Evolutionary conservation across 352 stramenopile species (phyloP), one percentile per base, ranked within the genome.

Genomic region (Thalassiosira exigua): DNA sequence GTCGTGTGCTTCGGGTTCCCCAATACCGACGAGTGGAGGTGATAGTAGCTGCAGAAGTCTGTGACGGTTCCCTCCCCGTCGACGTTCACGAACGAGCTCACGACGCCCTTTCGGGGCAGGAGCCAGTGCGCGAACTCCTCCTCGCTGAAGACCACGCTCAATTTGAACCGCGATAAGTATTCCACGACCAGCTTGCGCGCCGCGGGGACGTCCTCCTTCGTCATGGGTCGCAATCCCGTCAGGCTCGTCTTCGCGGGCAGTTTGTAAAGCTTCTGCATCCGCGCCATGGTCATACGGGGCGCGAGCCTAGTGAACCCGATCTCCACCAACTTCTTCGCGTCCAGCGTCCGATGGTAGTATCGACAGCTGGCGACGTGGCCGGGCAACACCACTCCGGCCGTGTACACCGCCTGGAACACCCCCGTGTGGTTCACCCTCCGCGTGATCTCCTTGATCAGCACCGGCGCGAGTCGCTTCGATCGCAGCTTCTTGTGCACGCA

Each of bases 371-470:
- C 92, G 7, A 99, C 91, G 3, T 97, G 97, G 77, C 96, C 98
- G 0, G 97, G 97, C 42, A 99, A 85, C 42, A 98, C 90, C 4
- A 98, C 96, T 3, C 98, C 98, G 0, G 97, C 98, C 24, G 98
- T 99, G 87, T 99, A 99, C 1, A 99, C 96, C 3, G 98, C 98
- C 85, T 99, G 96, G 77, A 94, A 96, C 19, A 95, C 78, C 26
- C 93, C 91, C 14, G 74, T 92, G n/a, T 97, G 75, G 85, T 99
- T 99, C 9, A 99, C 96, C 26, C 96, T 87, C 19, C 98, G 89
- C n/a, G 97, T 99, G 59, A 99, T 97, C 85, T 99, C 98, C 90
- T 99, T 99, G 86, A 99, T 99, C 0, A 99, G 88, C 41, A 99
- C 97, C 0, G 97, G 97, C 9, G 97, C 97, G 9, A 99, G 81